Evolutionary conservation across 208 protist species (phyloP).

Genomic region (Leishmania gerbilli): DNA sequence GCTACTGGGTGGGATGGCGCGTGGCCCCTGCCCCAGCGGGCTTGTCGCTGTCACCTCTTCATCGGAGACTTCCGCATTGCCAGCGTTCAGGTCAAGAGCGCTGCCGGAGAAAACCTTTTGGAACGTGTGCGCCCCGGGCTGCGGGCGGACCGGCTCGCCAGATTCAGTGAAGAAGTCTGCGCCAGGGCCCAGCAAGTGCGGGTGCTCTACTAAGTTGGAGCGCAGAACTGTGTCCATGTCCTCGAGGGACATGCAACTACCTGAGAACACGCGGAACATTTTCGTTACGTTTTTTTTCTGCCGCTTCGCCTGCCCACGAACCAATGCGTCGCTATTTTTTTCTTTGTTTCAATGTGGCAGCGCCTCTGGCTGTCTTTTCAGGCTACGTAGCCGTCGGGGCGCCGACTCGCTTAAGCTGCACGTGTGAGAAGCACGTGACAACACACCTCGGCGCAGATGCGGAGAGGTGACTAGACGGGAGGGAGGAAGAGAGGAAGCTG

Average conservation of each 20-base stretch:
- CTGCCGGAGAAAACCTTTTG: constrained; percentile 92
- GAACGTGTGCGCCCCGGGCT: constrained; percentile 75
- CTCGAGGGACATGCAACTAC: constrained; percentile 89
- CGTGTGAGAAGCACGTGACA: background rate
- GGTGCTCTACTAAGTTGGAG: constrained; percentile 68
- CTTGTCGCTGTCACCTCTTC: constrained; percentile 41
- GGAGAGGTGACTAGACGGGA: background rate
- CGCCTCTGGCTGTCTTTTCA: background rate
- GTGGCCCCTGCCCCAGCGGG: constrained; percentile 16
- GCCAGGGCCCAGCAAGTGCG: constrained; percentile 85
- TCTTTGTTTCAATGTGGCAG: too few relatives aligned
- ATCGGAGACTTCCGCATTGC: constrained; percentile 66
- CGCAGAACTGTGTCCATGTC: constrained; percentile 85
- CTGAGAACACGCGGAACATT: constrained; percentile 89
- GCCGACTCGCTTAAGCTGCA: background rate
- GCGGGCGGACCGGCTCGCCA: constrained; percentile 80
- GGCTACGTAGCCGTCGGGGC: background rate
- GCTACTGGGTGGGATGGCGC: constrained; percentile 57
- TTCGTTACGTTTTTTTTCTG: background rate
- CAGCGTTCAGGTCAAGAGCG: constrained; percentile 85
- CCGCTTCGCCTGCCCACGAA: background rate
- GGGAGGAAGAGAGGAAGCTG: background rate
- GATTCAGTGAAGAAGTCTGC: constrained; percentile 89
- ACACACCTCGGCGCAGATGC: background rate
- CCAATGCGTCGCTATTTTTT: background rate